Conservation (phyloP, 768 basidiomycete species). For the Vararia minispora region DNA sequence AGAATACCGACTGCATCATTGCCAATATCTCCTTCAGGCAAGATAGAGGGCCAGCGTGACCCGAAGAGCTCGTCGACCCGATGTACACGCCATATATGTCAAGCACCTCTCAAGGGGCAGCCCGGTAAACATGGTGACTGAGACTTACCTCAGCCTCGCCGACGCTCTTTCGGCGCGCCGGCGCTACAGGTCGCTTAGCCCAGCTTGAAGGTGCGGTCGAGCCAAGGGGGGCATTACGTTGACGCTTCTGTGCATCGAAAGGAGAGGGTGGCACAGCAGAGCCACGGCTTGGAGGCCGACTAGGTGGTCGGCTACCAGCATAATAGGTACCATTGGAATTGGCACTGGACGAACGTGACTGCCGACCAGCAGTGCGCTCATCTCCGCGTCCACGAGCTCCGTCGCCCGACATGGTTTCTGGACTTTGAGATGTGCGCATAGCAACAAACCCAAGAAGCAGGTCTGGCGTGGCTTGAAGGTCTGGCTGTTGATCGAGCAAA, state of each 20-base stretch:
- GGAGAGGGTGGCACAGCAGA: conserved; percentile 52
- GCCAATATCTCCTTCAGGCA: too few relatives aligned
- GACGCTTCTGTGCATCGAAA: conserved; percentile 59
- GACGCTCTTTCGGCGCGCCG: conserved; percentile 59
- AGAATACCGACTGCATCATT: too few relatives aligned
- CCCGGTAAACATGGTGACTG: neutral
- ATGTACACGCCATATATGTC: too few relatives aligned
- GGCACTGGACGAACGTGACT: conserved; percentile 48
- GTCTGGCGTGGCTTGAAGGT: conserved; percentile 57
- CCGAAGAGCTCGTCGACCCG: too few relatives aligned
- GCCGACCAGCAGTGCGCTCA: conserved; percentile 18
- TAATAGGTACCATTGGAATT: conserved; percentile 32
- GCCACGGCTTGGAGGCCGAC: conserved; percentile 43
- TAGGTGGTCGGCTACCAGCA: conserved; percentile 26
- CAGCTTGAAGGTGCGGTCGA: conserved; percentile 64
- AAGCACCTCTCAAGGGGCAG: too few relatives aligned
- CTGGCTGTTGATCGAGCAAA: conserved; percentile 47
- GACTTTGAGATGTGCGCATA: conserved; percentile 15
- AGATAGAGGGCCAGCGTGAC: too few relatives aligned
- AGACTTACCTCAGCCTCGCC: conserved; percentile 67
- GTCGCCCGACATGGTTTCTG: conserved; percentile 9
- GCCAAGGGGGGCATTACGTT: conserved; percentile 56
- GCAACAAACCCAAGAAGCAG: conserved; percentile 56
- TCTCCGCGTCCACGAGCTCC: conserved; percentile 24
- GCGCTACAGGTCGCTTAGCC: conserved; percentile 57